Evolutionary conservation across 2,329 filamentous ascomycete genomes (phyloP), one percentile per base, ranked within the genome.

Genomic region (Zymoseptoria ardabiliae): DNA sequence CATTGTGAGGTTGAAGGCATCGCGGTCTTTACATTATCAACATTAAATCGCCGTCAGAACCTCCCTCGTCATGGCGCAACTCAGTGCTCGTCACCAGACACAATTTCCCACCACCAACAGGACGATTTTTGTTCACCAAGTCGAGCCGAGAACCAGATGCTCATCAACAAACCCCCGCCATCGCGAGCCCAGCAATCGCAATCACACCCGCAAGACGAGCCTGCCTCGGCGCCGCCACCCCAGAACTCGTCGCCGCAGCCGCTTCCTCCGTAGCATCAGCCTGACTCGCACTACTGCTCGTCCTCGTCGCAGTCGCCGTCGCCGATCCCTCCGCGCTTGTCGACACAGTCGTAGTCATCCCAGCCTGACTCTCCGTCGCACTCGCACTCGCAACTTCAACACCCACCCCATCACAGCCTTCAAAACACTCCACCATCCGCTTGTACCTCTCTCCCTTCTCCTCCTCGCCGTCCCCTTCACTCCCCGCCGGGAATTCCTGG

Each of bases 401-500:
- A 9, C 35, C 35, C 35, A 41, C 35, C 35, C 35, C 35, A 1
- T 41, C 35, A 41, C 35, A 41, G 10, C 35, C 35, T 2, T 11
- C 35, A 17, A 41, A 41, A 41, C 35, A 41, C 35, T 41, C 35
- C 35, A 41, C 35, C 35, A 41, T 41, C 35, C 35, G 10, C 2
- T 10, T 11, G 17, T 41, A 41, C 35, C 35, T 41, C 35, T 68
- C 1, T 65, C 17, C 35, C 35, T 35, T 35, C 30, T 68, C 1
- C 65, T 41, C 35, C 35, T 41, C 35, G 1, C 35, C 35, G 17
- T 41, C 35, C 35, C 35, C 35, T 10, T 11, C 25, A 9, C 25
- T 28, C 8, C 25, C 25, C 25, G 25, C 60, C 22, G 70, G 70
- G 58, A 68, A 71, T 10, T 50, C 53, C 3, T 52, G 60, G 53